Evolutionary conservation across 139 green algal genomes (phyloP).

Genomic region (Chlamydomonas eustigma): DNA sequence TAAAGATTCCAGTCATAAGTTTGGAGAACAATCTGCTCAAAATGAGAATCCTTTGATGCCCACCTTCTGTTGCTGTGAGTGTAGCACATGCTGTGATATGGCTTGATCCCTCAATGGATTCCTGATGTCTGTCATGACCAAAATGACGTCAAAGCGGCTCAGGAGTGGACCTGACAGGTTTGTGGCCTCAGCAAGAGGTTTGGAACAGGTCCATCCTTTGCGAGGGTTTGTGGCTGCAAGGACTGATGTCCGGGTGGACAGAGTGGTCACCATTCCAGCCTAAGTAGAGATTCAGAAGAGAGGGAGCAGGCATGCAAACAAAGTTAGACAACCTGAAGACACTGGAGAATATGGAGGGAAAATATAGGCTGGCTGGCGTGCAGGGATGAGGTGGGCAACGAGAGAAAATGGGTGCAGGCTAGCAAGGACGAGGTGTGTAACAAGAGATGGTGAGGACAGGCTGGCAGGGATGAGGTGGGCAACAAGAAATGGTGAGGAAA

Average conservation of each 20-base stretch:
- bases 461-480: no score
- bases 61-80: background rate
- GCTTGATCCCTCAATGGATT: slow-evolving; percentile 59
- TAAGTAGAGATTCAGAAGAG: slow-evolving; percentile 23
- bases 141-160: slow-evolving; percentile 87
- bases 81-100: slow-evolving; percentile 67
- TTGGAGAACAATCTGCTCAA: no score
- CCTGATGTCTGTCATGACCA: slow-evolving; percentile 69
- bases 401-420: no score
- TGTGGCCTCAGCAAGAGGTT: slow-evolving; percentile 22
- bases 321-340: no score
- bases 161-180: slow-evolving; percentile 41
- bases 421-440: no score
- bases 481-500: no score
- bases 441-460: no score
- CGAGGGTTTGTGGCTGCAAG: slow-evolving; percentile 71
- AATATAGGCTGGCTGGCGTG: no score
- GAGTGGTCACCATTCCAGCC: slow-evolving; percentile 84
- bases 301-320: no score
- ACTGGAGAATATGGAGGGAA: no score
- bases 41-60: no score
- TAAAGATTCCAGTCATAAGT: background rate
- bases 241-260: slow-evolving; percentile 68
- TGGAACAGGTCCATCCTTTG: slow-evolving; percentile 11
- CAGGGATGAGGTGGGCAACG: no score